Conservation (phyloP, 176 grass and related monocot genomes). For the Aegilops umbellulata region DNA sequence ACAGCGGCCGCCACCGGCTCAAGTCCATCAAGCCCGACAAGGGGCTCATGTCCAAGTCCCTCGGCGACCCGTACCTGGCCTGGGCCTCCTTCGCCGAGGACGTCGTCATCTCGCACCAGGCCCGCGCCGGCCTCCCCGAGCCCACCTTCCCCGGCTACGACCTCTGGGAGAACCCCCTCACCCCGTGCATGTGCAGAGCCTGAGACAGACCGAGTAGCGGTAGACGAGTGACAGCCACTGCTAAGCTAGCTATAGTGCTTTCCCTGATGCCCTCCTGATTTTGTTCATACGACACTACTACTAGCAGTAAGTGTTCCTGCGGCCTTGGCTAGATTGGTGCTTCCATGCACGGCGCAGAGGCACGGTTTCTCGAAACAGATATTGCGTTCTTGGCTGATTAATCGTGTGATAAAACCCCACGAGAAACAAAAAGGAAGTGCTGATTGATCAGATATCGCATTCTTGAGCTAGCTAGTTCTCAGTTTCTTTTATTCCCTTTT, state of each 20-base stretch:
- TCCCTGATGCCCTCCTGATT: not conserved
- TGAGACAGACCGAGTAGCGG: not conserved
- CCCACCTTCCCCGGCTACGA: conserved; percentile 73
- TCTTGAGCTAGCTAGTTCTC: not conserved
- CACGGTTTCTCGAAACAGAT: not conserved
- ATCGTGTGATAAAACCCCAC: not conserved
- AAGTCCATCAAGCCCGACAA: conserved; percentile 90
- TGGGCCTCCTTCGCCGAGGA: conserved; percentile 74
- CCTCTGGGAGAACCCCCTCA: conserved; percentile 80
- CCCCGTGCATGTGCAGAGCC: conserved; percentile 71
- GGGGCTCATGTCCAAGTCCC: conserved; percentile 82
- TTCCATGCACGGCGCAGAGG: not conserved
- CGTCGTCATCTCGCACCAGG: conserved; percentile 61
- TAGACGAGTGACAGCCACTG: not conserved
- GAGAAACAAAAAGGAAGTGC: not conserved
- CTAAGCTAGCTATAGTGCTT: not conserved
- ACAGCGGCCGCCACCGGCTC: conserved; percentile 58
- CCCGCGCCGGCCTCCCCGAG: conserved; percentile 61
- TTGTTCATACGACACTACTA: not conserved
- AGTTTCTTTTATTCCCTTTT: not conserved
- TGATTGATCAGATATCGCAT: not conserved
- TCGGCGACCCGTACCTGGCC: conserved; percentile 75
- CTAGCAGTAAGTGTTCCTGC: not conserved
- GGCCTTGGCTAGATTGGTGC: not conserved
- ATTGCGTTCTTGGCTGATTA: not conserved